Evolutionary conservation across 2,329 filamentous ascomycete species (phyloP).

Genomic region (Fusarium verrucosum): DNA sequence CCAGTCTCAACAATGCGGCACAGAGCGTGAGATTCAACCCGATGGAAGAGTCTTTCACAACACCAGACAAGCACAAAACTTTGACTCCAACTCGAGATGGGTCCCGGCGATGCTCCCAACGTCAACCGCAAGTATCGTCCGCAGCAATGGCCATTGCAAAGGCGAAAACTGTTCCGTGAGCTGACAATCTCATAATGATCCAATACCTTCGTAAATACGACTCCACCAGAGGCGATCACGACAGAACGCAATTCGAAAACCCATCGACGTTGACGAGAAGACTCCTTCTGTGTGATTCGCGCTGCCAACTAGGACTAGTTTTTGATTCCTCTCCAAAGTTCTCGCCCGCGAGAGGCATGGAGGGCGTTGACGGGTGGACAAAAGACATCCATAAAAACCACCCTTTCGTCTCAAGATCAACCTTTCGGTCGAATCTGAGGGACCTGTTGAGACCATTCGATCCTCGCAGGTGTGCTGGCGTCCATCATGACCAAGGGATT

Average conservation of each 20-base stretch:
- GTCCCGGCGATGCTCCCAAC: conserved; percentile 65
- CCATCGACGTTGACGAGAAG: conserved; percentile 28
- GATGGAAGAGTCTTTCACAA: conserved; percentile 28
- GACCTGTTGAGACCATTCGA: conserved; percentile 46
- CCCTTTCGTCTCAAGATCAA: conserved; percentile 63
- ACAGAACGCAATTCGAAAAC: conserved; percentile 19
- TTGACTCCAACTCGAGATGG: conserved; percentile 95
- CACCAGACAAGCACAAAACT: conserved; percentile 86
- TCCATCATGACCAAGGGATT: conserved; percentile 55
- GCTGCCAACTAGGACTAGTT: conserved; percentile 90
- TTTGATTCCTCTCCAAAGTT: conserved; percentile 83
- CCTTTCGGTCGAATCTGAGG: conserved; percentile 60
- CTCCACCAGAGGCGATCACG: conserved; percentile 25
- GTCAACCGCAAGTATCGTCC: conserved; percentile 7
- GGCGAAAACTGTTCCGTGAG: conserved; percentile 21
- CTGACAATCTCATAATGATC: conserved; percentile 16
- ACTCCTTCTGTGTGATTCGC: conserved; percentile 81
- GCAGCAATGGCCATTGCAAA: conserved; percentile 15
- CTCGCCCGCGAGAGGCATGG: conserved; percentile 53
- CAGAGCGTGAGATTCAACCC: conserved; percentile 2
- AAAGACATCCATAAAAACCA: conserved; percentile 98
- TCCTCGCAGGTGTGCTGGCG: conserved; percentile 57
- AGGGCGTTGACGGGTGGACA: conserved; percentile 81
- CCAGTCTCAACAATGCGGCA: conserved; percentile 26
- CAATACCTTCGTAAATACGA: conserved; percentile 35